A percentile compares a stretch with the other conserved stretches of the same genome.
Conservation (phyloP, 176 grass and related monocot genomes). For the Juncus inflexus region DNA sequence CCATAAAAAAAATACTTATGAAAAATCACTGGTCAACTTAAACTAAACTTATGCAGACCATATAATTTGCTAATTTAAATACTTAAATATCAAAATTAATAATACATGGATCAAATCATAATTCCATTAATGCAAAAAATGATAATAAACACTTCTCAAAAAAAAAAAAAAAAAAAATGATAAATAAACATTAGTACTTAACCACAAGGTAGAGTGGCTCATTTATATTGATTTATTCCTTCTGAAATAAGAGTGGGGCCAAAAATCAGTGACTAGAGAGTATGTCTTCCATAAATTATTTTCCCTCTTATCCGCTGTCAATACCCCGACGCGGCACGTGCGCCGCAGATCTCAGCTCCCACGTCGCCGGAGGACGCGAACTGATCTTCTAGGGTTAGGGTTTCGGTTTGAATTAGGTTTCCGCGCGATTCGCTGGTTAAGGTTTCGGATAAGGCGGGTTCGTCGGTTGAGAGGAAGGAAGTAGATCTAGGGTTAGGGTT, state of each 20-base stretch:
- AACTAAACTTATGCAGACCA: neutral
- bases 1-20: neutral
- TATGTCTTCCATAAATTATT: neutral
- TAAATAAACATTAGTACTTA: neutral
- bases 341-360: slow-evolving; percentile 15
- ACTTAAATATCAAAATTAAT: neutral
- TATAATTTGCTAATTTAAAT: neutral
- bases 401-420: slow-evolving; percentile 14
- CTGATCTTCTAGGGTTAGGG: slow-evolving; percentile 19
- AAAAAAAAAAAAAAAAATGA: neutral
- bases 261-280: slow-evolving; percentile 6
- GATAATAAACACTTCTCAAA: neutral
- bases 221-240: slow-evolving; percentile 1
- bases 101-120: neutral
- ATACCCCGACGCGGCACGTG: neutral
- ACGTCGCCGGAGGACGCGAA: slow-evolving; percentile 10
- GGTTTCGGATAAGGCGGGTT: slow-evolving; percentile 23
- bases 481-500: slow-evolving; percentile 24
- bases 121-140: neutral
- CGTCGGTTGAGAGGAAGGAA: too few relatives aligned
- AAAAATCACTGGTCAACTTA: neutral
- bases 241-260: slow-evolving; percentile 3
- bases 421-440: slow-evolving; percentile 7
- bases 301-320: neutral
- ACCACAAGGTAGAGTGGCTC: neutral